phyloP scores from a whole-genome alignment of 1,284 basidiomycete genomes.

The Sutorius eximius region DNA sequence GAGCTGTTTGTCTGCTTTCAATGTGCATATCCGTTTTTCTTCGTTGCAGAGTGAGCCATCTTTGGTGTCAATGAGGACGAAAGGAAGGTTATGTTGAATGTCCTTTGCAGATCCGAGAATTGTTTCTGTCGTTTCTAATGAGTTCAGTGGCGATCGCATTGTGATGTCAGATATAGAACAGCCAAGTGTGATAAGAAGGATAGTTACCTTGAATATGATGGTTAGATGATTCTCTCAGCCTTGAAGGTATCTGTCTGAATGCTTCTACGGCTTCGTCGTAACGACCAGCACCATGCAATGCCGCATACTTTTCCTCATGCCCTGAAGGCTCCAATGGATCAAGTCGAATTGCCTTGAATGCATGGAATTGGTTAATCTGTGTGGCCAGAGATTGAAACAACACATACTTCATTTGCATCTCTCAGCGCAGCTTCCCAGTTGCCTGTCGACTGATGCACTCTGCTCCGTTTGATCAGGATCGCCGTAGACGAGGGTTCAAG shows the following conservation, averaged over 20 bases:
- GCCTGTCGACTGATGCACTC: not conserved
- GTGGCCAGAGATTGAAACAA: not conserved
- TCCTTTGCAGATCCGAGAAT: slow-evolving; percentile 3
- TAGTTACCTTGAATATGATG: slow-evolving; percentile 8
- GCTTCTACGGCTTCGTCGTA: slow-evolving; percentile 18
- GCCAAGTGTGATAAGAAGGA: not conserved
- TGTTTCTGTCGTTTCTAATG: slow-evolving; percentile 7
- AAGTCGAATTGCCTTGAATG: slow-evolving; percentile 11
- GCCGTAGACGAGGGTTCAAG: slow-evolving; percentile 7
- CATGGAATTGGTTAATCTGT: not conserved
- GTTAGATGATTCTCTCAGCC: slow-evolving; percentile 7
- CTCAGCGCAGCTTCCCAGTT: slow-evolving; percentile 11
- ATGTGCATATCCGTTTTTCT: slow-evolving; percentile 5
- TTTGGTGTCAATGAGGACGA: slow-evolving; percentile 14
- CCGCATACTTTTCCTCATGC: slow-evolving; percentile 14
- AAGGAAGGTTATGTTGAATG: slow-evolving; percentile 12
- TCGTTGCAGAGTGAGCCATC: slow-evolving; percentile 18
- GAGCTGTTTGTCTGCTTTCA: slow-evolving; percentile 18
- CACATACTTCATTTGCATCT: slow-evolving; percentile 20
- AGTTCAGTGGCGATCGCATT: slow-evolving; percentile 5
- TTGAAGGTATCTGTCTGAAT: slow-evolving; percentile 7
- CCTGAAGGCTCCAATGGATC: slow-evolving; percentile 7
- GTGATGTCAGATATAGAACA: not conserved
- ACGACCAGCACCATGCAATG: slow-evolving; percentile 11
- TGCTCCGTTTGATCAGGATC: slow-evolving; percentile 15